Conservation (phyloP, 2,329 filamentous ascomycete genomes). For the Tolypocladium cylindrosporum region DNA sequence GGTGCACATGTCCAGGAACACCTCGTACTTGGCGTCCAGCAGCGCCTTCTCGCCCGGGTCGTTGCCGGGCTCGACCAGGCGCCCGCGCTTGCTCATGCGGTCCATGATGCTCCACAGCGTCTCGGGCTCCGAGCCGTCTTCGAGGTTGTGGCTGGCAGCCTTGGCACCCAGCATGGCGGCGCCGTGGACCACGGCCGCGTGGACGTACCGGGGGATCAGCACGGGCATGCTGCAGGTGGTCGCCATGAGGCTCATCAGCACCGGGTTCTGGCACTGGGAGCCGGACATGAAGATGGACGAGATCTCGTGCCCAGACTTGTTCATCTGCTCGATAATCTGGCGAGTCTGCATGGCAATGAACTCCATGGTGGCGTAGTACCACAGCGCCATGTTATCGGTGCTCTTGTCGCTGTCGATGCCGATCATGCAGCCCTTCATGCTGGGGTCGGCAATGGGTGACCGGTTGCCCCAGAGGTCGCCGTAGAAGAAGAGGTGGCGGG, state of each 20-base stretch:
- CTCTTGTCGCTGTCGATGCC: slow-evolving; percentile 81
- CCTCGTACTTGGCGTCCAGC: slow-evolving; percentile 79
- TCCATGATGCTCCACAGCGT: slow-evolving; percentile 96
- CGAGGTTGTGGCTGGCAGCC: slow-evolving; percentile 72
- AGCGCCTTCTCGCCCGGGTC: slow-evolving; percentile 68
- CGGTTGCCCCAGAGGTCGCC: slow-evolving; percentile 96
- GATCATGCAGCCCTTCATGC: slow-evolving; percentile 84
- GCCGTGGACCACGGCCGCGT: slow-evolving; percentile 94
- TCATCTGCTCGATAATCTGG: slow-evolving; percentile 94
- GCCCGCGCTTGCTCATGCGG: slow-evolving; percentile 89
- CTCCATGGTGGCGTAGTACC: slow-evolving; percentile 95
- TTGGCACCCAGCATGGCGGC: slow-evolving; percentile 97
- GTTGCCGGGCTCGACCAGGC: slow-evolving; percentile 64
- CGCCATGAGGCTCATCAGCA: slow-evolving; percentile 85
- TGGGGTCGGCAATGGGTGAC: slow-evolving; percentile 82
- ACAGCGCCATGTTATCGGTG: slow-evolving; percentile 75
- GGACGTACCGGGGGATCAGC: slow-evolving; percentile 84
- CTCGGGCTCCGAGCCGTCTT: slow-evolving; percentile 62
- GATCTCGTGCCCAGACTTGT: slow-evolving; percentile 76
- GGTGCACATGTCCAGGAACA: slow-evolving; percentile 89
- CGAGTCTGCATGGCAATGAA: slow-evolving; percentile 96
- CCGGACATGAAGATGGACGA: slow-evolving; percentile 97
- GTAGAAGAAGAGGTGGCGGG: slow-evolving; percentile 96
- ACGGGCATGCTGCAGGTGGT: slow-evolving; percentile 89
- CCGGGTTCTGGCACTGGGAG: slow-evolving; percentile 90